Base-by-base conservation (phyloP, 148 eudicot genomes). In the Cornus florida region DNA sequence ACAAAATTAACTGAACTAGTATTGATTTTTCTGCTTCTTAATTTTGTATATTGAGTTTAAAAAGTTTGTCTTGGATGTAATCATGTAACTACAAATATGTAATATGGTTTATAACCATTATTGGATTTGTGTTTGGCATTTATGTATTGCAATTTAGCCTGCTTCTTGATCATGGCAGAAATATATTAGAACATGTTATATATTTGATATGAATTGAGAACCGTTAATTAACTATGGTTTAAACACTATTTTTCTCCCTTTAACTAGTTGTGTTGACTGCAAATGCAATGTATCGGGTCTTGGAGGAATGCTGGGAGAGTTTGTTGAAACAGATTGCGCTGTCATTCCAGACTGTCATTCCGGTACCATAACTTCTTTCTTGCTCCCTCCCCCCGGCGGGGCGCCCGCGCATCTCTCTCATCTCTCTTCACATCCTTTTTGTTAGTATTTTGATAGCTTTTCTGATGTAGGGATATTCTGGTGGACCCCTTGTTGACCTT, bases 241-340 rank as follows among this genome's bases (percentile, higher is more conserved):
- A 9, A 16, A 32, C 57, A 5, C 50, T 14, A 72, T 20, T 19
- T 71, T 48, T 43, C 70, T 31, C 38, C 39, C 32, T 39, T 74
- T 73, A 41, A 64, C 16, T 67, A 91, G 95, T 80, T 91, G 92
- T 79, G 89, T 91, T 80, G 95, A 93, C 82, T 92, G 97, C 48
- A 93, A 91, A 86, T 88, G 95, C 83, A 88, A 93, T 75, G 97
- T 90, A 80, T 81, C 90, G 83, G 97, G 97, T 69, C 91, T 91
- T 78, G 95, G 93, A 81, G 97, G 97, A 83, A 86, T 90, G 90
- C 83, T 86, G 75, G 88, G 92, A 82, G 92, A 90, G 81, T 93
- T 88, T 86, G 78, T 93, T 59, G 93, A 93, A 79, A 87, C 89
- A 53, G 97, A 91, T 82, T 93, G 97, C 82, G 90, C 97, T 60